Base-by-base conservation (phyloP, 1,139 yeast species). In the Pneumocystis canis region DNA sequence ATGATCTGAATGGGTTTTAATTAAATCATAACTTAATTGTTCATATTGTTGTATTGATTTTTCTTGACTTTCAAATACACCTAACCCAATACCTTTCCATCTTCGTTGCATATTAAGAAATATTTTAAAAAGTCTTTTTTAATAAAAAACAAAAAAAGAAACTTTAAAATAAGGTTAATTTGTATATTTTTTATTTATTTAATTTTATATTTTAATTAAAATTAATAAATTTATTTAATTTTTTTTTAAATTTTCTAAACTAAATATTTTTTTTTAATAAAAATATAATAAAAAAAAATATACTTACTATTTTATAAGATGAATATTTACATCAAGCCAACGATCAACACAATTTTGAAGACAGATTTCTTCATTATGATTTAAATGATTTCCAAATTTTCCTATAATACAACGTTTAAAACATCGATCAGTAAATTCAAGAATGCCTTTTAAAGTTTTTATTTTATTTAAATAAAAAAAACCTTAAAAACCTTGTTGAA, bases 21-120 rank as follows among this genome's bases (percentile, higher is more conserved):
- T 69, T 37, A 75, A 65, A 3, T 71, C 66, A 6, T 70, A 63
- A 58, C 77, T 73, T 28, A 75, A 68, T 58, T 73, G 73, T n/a
- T 70, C 67, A 66, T 70, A 76, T 62, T 72, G 72, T 64, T 71
- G 70, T 1, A 73, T 73, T 1, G 71, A 67, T 47, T 69, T 66
- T 61, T 70, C 69, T 32, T 68, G 68, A 58, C 71, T 71, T 62
- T 75, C 78, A 63, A 76, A 75, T 9, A 78, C 78, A 5, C 78
- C 78, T 60, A 76, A 67, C 6, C 78, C 78, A 1, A 74, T 75
- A n/a, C 68, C 67, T 28, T 67, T 63, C 39, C 66, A 61, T 53
- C 54, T n/a, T 47, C 30, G 28, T n/a, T 39, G 47, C 20, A 47
- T n/a, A n/a, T n/a, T n/a, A 32, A 32, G 35, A 9, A 32, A 32